Percentiles rank a stretch among this genome's conserved stretches.
phyloP scores from a whole-genome alignment of 805 yeast species.

The Candida gorgasii region DNA sequence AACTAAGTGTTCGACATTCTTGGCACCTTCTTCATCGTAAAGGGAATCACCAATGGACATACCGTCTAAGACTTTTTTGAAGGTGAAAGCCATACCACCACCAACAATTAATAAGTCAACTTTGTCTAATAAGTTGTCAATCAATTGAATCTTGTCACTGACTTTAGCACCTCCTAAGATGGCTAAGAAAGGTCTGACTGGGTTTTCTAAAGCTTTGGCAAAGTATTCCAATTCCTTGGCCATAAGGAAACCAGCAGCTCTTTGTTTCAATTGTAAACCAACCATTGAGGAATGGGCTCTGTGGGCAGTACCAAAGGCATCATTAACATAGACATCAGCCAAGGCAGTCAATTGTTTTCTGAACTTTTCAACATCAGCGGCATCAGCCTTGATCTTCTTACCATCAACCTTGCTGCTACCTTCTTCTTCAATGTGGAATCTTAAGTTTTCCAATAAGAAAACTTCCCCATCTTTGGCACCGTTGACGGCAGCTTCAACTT shows the following conservation, averaged over 20 bases:
- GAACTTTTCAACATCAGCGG: constrained; percentile 81
- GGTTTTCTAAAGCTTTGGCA: constrained; percentile 98
- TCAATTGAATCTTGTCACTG: constrained; percentile 96
- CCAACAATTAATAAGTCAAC: constrained; percentile 93
- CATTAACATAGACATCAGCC: constrained; percentile 97
- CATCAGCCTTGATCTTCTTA: constrained; percentile 88
- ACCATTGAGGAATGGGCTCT: constrained; percentile 99
- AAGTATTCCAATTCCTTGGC: constrained; percentile 96
- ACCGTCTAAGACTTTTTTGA: constrained; percentile 87
- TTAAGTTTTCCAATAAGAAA: constrained; percentile 91
- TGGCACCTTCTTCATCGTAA: constrained; percentile 92
- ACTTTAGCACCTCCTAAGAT: constrained; percentile 99
- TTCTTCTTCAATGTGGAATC: constrained; percentile 98
- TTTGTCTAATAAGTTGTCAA: constrained; percentile 95
- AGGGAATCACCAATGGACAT: constrained; percentile 90
- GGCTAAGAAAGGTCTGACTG: constrained; percentile 97
- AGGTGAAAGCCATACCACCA: constrained; percentile 99
- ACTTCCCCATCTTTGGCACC: constrained; percentile 77
- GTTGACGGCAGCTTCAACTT: constrained; percentile 79
- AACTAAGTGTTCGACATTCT: constrained; percentile 87
- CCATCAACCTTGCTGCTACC: constrained; percentile 89
- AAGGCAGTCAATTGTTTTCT: constrained; percentile 86
- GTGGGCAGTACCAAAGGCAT: constrained; percentile 99
- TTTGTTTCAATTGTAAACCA: constrained; percentile 91
- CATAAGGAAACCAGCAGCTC: constrained; percentile 99